These are phyloP conservation scores for Aspergillus wentii DNA, from an alignment of 495 filamentous ascomycete species.

Conservation along the genomic window DNA sequence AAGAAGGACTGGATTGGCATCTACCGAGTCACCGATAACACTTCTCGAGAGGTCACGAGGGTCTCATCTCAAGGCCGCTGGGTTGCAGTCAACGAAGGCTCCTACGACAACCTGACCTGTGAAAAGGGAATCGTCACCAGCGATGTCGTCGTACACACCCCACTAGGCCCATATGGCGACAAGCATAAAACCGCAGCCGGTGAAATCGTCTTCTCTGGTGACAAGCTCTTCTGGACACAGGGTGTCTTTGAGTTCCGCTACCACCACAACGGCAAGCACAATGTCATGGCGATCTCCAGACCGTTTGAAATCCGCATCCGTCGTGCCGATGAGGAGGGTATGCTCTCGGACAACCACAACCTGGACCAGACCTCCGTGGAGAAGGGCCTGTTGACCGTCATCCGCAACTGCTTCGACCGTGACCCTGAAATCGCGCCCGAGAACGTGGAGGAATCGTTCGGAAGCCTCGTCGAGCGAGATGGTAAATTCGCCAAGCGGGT, in stretches of 20 bases:
- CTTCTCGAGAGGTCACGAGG: slow-evolving; percentile 73
- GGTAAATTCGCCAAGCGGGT: slow-evolving; percentile 84
- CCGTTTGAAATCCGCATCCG: slow-evolving; percentile 86
- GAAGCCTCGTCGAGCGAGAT: slow-evolving; percentile 74
- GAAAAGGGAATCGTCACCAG: slow-evolving; percentile 75
- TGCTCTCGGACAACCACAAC: slow-evolving; percentile 45
- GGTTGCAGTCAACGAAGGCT: slow-evolving; percentile 72
- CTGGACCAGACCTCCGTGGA: slow-evolving; percentile 60
- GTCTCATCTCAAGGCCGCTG: slow-evolving; percentile 86
- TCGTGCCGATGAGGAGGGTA: slow-evolving; percentile 65
- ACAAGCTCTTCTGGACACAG: slow-evolving; percentile 96
- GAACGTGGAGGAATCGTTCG: slow-evolving; percentile 75
- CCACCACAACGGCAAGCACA: slow-evolving; percentile 90
- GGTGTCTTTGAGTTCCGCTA: slow-evolving; percentile 96
- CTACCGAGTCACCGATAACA: slow-evolving; percentile 91
- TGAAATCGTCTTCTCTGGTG: slow-evolving; percentile 83
- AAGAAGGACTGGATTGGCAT: slow-evolving; percentile 94
- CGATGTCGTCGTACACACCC: slow-evolving; percentile 48
- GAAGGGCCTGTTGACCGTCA: slow-evolving; percentile 69
- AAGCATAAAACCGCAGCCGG: slow-evolving; percentile 46
- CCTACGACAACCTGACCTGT: slow-evolving; percentile 69
- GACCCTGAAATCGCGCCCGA: slow-evolving; percentile 88
- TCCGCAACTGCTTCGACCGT: slow-evolving; percentile 86
- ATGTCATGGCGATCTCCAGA: slow-evolving; percentile 92
- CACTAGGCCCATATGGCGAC: slow-evolving; percentile 41